Conservation (phyloP, 2,329 filamentous ascomycete genomes). For the Capronia americana region DNA sequence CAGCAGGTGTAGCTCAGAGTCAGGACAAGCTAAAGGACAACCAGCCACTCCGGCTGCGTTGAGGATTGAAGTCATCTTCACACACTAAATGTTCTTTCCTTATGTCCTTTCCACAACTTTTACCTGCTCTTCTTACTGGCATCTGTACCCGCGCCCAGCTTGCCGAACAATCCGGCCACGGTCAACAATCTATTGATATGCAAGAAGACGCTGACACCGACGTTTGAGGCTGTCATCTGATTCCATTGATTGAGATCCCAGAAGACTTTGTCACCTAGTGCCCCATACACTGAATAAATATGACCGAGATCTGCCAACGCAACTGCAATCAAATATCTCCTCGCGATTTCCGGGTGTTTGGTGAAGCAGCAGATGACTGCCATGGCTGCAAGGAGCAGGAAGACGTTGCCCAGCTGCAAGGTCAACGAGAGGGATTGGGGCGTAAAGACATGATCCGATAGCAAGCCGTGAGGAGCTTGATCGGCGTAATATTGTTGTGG, state of each 20-base stretch:
- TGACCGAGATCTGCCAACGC: slow-evolving; percentile 72
- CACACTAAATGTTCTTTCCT: not conserved
- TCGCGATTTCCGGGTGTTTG: slow-evolving; percentile 68
- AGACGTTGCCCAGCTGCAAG: slow-evolving; percentile 73
- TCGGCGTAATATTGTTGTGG: slow-evolving; percentile 68
- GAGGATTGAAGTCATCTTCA: not conserved
- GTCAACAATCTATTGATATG: slow-evolving; percentile 64
- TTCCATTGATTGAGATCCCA: slow-evolving; percentile 68
- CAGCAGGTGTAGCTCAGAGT: not conserved
- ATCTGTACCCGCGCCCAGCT: slow-evolving; percentile 33
- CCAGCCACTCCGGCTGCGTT: not conserved
- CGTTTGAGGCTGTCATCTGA: slow-evolving; percentile 74
- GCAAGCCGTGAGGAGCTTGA: slow-evolving; percentile 58
- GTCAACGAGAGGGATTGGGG: slow-evolving; percentile 62
- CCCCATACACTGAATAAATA: slow-evolving; percentile 65
- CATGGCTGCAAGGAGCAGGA: slow-evolving; percentile 69
- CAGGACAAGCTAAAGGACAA: not conserved
- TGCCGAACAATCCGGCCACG: slow-evolving; percentile 65
- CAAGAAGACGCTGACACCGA: slow-evolving; percentile 68
- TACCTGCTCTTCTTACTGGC: slow-evolving; percentile 22
- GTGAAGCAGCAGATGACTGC: slow-evolving; percentile 70
- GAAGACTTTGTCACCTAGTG: slow-evolving; percentile 63
- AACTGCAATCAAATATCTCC: slow-evolving; percentile 70
- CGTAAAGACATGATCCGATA: slow-evolving; percentile 48
- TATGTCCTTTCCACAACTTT: not conserved